Percentiles rank a stretch among this genome's conserved stretches.
Conservation (phyloP, 306 rosid genomes). For the Pyrus communis region DNA sequence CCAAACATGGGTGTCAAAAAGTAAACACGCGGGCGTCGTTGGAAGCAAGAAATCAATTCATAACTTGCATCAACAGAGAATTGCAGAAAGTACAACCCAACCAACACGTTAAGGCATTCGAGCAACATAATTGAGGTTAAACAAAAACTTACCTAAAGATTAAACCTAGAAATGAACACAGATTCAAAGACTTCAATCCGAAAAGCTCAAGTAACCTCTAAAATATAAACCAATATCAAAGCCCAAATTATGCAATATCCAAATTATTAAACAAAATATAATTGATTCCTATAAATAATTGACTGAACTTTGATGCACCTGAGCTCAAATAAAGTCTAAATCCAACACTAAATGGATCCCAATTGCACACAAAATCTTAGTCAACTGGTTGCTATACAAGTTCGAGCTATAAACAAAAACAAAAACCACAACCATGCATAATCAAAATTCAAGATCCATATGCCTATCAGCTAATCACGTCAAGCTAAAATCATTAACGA, state of each 20-base stretch:
- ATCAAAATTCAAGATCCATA: conserved; percentile 23
- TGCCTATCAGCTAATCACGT: conserved; percentile 1
- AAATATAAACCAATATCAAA: conserved; percentile 3
- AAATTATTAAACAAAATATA: background rate
- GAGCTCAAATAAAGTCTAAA: background rate
- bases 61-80: background rate
- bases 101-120: background rate
- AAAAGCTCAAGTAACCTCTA: background rate
- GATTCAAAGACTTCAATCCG: background rate
- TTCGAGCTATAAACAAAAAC: background rate
- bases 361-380: background rate
- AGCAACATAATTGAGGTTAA: background rate
- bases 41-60: background rate
- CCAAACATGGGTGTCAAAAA: background rate
- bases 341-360: conserved; percentile 6
- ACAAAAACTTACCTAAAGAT: background rate
- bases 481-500: background rate
- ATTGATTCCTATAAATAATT: background rate
- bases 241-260: background rate
- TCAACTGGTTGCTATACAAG: background rate
- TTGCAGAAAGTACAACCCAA: background rate
- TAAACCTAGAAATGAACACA: background rate
- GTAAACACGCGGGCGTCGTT: background rate
- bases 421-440: background rate
- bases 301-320: background rate